These are phyloP conservation scores for Cyclotella atomus DNA, from an alignment of 108 stramenopile genomes.

Conservation along the genomic window DNA sequence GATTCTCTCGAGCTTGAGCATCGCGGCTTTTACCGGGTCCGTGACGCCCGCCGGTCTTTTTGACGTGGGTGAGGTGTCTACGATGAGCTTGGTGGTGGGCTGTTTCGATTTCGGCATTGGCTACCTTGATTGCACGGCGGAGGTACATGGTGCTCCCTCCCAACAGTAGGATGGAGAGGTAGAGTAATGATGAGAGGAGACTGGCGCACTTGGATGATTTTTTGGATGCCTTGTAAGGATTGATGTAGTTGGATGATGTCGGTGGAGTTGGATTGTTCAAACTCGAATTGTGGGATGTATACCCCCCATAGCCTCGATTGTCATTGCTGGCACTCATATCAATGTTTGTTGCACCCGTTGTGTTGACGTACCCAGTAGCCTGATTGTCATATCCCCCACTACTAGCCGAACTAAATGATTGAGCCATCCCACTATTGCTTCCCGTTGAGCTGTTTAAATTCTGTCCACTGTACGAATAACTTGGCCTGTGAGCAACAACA, in stretches of 20 bases:
- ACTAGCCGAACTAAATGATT: background rate
- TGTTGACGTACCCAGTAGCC: background rate
- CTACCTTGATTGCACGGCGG: background rate
- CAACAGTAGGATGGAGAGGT: background rate
- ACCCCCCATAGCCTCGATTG: background rate
- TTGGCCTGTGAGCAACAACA: no score
- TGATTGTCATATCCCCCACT: background rate
- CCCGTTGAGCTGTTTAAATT: no score
- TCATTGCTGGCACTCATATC: background rate
- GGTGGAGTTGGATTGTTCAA: background rate
- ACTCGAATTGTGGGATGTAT: background rate
- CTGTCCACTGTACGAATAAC: no score
- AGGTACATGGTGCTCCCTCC: background rate
- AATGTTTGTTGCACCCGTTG: background rate
- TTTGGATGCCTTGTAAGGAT: background rate
- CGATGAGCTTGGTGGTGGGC: background rate
- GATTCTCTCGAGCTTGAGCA: background rate
- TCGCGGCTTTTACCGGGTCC: background rate
- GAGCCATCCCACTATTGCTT: background rate
- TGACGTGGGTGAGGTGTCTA: background rate
- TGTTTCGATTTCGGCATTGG: background rate
- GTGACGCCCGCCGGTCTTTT: slow-evolving; percentile 5
- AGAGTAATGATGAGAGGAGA: background rate
- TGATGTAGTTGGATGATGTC: background rate
- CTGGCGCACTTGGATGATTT: background rate